Evolutionary conservation across 768 basidiomycete species (phyloP), one percentile per base, ranked within the genome.

Genomic region (Kwoniella dendrophila): DNA sequence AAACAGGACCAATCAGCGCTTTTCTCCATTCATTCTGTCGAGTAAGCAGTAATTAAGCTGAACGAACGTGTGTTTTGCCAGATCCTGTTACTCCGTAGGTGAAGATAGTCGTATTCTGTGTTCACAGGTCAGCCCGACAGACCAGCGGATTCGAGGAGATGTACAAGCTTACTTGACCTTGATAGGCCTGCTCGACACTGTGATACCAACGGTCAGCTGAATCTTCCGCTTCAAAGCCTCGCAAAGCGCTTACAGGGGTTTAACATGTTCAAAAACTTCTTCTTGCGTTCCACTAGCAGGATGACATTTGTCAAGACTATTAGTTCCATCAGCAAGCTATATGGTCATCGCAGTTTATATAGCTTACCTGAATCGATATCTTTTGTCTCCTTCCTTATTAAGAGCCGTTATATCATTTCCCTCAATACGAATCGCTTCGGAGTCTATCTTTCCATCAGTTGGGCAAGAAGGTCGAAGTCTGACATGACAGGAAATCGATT

Each of bases 61-160:
- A 18, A 49, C 55, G 50, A 16, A 65, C 66, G 49, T 68, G 56
- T 26, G 91, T 94, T 82, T 92, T 93, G 18, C 91, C 92, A 4
- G 89, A 90, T 1, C 90, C 91, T 10, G 90, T 93, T 12, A 92
- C 90, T 6, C 92, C 92, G 78, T 93, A 93, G 0, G 90, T 89
- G 66, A 93, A 92, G 16, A 93, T 86, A 10, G 90, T 92, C 3
- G 90, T 86, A 0, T 88, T 91, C 89, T 90, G 33, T 26, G 8
- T 36, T 12, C 29, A 52, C 8, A 3, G 5, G 51, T 33, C 12
- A 24, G 57, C 34, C 29, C n/a, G n/a, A 29, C 30, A 29, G 56
- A 64, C 40, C 14, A 45, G n/a, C 16, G 27, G 6, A 43, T 7
- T 43, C 4, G 16, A 50, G 30, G 18, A 20, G 27, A 18, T 30